phyloP scores from a whole-genome alignment of 768 basidiomycete genomes.

The Tricholoma sp. region DNA sequence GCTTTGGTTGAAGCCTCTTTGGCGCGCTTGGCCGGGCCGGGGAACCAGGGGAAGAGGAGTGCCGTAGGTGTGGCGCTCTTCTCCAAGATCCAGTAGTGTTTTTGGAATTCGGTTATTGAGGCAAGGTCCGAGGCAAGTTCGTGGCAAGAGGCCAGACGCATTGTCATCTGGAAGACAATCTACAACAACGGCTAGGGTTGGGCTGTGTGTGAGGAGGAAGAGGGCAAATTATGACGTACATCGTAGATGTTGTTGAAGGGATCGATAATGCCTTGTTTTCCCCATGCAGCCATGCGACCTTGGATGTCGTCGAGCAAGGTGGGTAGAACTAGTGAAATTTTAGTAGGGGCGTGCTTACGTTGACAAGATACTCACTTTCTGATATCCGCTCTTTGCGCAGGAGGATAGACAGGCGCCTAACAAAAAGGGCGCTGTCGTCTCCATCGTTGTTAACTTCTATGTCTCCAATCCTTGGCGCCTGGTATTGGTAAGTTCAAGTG shows the following conservation, averaged over 20 bases:
- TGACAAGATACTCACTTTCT: conserved; percentile 10
- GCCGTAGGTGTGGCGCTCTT: conserved; percentile 28
- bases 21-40: conserved; percentile 22
- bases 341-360: no score
- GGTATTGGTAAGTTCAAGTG: not conserved
- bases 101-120: conserved; percentile 13
- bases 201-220: not conserved
- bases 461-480: conserved; percentile 10
- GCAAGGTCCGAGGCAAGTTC: conserved; percentile 20
- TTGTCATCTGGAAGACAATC: conserved; percentile 26
- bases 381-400: conserved; percentile 10
- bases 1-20: conserved; percentile 26
- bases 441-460: conserved; percentile 4
- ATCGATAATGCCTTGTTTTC: conserved; percentile 17
- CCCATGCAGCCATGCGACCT: conserved; percentile 17
- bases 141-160: conserved; percentile 24
- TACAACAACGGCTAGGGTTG: not conserved
- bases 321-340: conserved; percentile 15
- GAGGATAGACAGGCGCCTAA: conserved; percentile 10
- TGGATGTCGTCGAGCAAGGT: conserved; percentile 20
- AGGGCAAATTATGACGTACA: conserved; percentile 3
- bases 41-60: conserved; percentile 32
- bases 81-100: conserved; percentile 20
- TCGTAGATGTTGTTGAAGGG: conserved; percentile 22
- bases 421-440: conserved; percentile 18